Base-by-base conservation (phyloP, 306 rosid species). In the Vigna unguiculata region DNA sequence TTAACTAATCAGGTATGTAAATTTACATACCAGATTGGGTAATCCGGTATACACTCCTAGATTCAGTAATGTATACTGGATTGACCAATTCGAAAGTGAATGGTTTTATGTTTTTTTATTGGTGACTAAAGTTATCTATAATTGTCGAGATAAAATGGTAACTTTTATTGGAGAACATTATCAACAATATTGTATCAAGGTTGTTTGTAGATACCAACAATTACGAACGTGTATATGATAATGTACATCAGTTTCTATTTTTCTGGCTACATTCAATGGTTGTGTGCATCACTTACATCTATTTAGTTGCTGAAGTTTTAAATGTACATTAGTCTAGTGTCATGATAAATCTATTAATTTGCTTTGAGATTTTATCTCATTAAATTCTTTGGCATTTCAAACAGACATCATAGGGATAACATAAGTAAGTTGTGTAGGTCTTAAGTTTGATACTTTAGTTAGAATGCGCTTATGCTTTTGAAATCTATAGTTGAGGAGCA, bases 291-390 rank as follows among this genome's bases (percentile, higher is more conserved):
- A 4, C 32, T 28, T 28, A 28, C 32, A 28, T 28, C 32, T 61
- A 9, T 46, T 48, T 66, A 49, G 45, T 60, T 25, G 10, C 43
- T 20, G 2, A 11, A 74, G 24, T 49, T 55, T 36, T 45, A 12
- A 72, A 57, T 11, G 3, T 51, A 19, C 32, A 3, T 53, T 8
- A 48, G 62, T 55, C 20, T 51, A 49, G 30, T 14, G 6, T 19
- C 46, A 55, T 30, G 12, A 48, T 14, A 75, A 13, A 22, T 25
- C 24, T 40, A 9, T 11, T 24, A 25, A 64, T 70, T 72, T 69
- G 61, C 69, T 38, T 71, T 30, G 43, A 28, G 73, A 76, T 48
- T 58, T 66, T 36, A 22, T 71, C 49, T 69, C 41, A 2, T 71
- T 46, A 16, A 47, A 9, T 21, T 54, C 32, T 69, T 24, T 19